Evolutionary conservation across 306 rosid genomes (phyloP), one percentile per base, ranked within the genome.

Genomic region (Oxytropis ochrocephala): DNA sequence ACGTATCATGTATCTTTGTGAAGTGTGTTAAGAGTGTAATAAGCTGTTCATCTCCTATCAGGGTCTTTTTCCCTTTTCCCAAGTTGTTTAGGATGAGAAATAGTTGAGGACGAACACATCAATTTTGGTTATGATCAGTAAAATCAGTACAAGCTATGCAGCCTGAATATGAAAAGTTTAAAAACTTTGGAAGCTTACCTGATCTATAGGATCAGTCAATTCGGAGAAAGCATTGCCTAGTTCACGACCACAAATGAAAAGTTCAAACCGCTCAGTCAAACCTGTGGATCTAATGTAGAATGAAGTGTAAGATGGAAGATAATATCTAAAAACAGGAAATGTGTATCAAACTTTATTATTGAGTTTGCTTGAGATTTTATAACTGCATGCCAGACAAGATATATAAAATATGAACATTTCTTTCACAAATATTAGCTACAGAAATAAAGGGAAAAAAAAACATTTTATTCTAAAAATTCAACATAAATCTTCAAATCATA

Each of bases 141-240:
- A 61, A 76, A 69, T 46, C 38, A 4, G 6, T 52, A 72, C 4
- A 27, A 29, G 57, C 50, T 77, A 46, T 19, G 33, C 18, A 14
- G 39, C 36, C 69, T 36, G 43, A 60, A 56, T 24, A 30, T 5
- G 39, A 64, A 56, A 69, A 49, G 8, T 43, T 44, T 24, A n/a
- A 55, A 61, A 50, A 52, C 43, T 47, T 47, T 47, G 24, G 16
- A 72, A 61, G 75, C 79, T 79, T 78, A 90, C 98, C 94, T 93
- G 98, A 85, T 94, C 98, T 72, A 90, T 41, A 50, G 98, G 98
- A 85, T 94, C 98, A 8, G 97, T 94, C 82, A 94, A 77, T 75
- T 94, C 98, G 3, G 98, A 94, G 85, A 94, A 94, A 42, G 98
- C 98, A 79, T 90, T 94, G 69, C 89, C 97, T 83, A 94, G 74